A percentile compares a stretch with the other conserved stretches of the same genome.
phyloP scores from a whole-genome alignment of 2,329 filamentous ascomycete genomes.

The Stagonosporopsis cucurbitacearum region DNA sequence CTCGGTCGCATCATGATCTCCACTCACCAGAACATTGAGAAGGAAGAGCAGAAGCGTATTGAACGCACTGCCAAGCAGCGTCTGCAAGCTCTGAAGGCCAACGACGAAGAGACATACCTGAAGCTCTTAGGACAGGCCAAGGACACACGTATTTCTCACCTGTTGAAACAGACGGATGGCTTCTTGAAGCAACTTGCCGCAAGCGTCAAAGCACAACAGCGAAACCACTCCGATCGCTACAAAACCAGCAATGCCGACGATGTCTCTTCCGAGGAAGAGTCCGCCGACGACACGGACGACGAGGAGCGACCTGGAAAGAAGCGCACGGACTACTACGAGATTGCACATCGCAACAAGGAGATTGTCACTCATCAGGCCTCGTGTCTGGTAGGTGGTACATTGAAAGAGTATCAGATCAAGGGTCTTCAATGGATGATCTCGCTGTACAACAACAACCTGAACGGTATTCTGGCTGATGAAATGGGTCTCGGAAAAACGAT shows the following conservation, averaged over 20 bases:
- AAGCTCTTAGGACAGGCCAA: conserved; percentile 98
- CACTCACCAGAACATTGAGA: conserved; percentile 96
- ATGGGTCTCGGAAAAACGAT: conserved; percentile 99
- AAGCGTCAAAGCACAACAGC: conserved; percentile 93
- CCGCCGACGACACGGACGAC: conserved; percentile 69
- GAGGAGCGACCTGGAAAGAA: conserved; percentile 69
- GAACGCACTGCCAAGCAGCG: conserved; percentile 98
- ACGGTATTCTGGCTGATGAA: conserved; percentile 97
- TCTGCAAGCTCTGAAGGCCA: conserved; percentile 97
- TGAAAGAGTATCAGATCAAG: conserved; percentile 99
- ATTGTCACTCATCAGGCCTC: conserved; percentile 81
- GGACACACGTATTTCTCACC: conserved; percentile 97
- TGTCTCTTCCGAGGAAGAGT: conserved; percentile 52
- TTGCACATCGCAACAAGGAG: conserved; percentile 95
- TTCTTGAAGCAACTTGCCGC: conserved; percentile 95
- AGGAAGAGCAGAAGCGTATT: conserved; percentile 98
- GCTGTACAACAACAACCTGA: conserved; percentile 99
- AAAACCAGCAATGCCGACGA: conserved; percentile 67
- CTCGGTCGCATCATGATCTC: conserved; percentile 86
- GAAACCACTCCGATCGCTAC: conserved; percentile 79
- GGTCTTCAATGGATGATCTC: conserved; percentile 99
- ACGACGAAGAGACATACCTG: conserved; percentile 98
- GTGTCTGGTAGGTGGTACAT: conserved; percentile 86
- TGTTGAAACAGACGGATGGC: conserved; percentile 95
- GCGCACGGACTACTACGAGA: conserved; percentile 98